Evolutionary conservation across 345 rosid species (phyloP).

Genomic region (Pugionium cornutum): DNA sequence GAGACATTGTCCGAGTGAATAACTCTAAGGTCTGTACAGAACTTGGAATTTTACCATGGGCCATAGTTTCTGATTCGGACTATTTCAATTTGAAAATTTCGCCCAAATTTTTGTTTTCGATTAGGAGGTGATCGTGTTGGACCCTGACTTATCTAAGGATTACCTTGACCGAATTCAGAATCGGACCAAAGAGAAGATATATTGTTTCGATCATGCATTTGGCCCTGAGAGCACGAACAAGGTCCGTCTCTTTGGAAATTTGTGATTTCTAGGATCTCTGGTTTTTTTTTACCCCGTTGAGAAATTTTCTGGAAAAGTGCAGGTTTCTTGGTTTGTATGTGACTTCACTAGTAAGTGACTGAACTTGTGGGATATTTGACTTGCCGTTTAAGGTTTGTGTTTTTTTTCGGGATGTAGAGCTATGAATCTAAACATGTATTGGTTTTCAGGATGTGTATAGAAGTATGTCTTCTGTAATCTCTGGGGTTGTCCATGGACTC

Average conservation of each 20-base stretch:
- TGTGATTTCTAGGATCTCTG: constrained; percentile 41
- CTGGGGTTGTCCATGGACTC: constrained; percentile 91
- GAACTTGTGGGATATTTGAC: constrained; percentile 7
- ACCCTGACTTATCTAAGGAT: constrained; percentile 86
- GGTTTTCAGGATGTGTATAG: constrained; percentile 64
- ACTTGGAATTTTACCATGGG: neutral
- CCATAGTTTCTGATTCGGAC: constrained; percentile 10
- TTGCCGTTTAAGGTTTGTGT: constrained; percentile 32
- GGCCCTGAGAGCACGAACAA: constrained; percentile 63
- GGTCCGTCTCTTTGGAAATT: constrained; percentile 25
- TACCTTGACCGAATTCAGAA: constrained; percentile 79
- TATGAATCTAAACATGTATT: constrained; percentile 29
- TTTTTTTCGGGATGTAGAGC: neutral
- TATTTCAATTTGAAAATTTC: constrained; percentile 9
- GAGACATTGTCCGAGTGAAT: constrained; percentile 74
- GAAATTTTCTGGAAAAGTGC: neutral
- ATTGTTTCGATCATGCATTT: constrained; percentile 85
- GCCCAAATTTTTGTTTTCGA: constrained; percentile 30
- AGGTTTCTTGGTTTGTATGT: constrained; percentile 14
- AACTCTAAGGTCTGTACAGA: constrained; percentile 49
- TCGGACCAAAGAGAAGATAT: constrained; percentile 81
- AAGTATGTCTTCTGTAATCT: constrained; percentile 65
- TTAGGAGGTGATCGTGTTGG: constrained; percentile 80
- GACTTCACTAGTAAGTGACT: constrained; percentile 15
- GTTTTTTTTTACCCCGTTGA: neutral